These are phyloP conservation scores for Lasiodiplodia sp. DNA, from an alignment of 2,329 filamentous ascomycete species.

Conservation along the genomic window DNA sequence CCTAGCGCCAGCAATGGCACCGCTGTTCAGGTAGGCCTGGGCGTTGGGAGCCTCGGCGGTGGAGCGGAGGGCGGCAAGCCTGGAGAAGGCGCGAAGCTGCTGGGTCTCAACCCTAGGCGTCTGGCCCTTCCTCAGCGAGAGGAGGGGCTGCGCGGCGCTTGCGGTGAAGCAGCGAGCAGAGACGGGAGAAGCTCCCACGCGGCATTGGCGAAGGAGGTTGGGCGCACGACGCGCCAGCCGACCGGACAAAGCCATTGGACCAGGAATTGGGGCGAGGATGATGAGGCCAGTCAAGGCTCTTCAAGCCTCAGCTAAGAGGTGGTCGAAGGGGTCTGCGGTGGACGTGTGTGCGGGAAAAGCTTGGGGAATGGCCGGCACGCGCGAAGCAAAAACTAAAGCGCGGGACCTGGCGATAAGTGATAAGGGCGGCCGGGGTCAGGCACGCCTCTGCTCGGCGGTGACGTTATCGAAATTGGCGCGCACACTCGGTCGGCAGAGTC, in stretches of 20 bases:
- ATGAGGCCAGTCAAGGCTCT: slow-evolving; percentile 39
- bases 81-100: slow-evolving; percentile 49
- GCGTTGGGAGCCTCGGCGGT: slow-evolving; percentile 78
- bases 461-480: slow-evolving; percentile 18
- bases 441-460: slow-evolving; percentile 15
- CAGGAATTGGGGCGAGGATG: slow-evolving; percentile 26
- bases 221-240: slow-evolving; percentile 51
- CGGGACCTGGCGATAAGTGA: slow-evolving; percentile 28
- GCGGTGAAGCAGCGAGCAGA: slow-evolving; percentile 43
- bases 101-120: slow-evolving; percentile 43
- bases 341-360: slow-evolving; percentile 19
- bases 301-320: slow-evolving; percentile 28
- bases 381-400: slow-evolving; percentile 28
- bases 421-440: slow-evolving; percentile 25
- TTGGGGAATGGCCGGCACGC: slow-evolving; percentile 11
- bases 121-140: slow-evolving; percentile 39
- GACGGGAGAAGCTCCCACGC: slow-evolving; percentile 40
- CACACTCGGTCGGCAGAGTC: slow-evolving; percentile 12
- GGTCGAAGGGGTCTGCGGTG: slow-evolving; percentile 4
- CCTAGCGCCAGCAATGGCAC: slow-evolving; percentile 77
- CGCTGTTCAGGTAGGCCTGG: slow-evolving; percentile 88
- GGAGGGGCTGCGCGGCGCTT: slow-evolving; percentile 42
- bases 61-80: slow-evolving; percentile 43
- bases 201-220: slow-evolving; percentile 43
- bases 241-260: slow-evolving; percentile 49